Evolutionary conservation across 441 rosid species (phyloP).

Genomic region (Raphanus hybrid): DNA sequence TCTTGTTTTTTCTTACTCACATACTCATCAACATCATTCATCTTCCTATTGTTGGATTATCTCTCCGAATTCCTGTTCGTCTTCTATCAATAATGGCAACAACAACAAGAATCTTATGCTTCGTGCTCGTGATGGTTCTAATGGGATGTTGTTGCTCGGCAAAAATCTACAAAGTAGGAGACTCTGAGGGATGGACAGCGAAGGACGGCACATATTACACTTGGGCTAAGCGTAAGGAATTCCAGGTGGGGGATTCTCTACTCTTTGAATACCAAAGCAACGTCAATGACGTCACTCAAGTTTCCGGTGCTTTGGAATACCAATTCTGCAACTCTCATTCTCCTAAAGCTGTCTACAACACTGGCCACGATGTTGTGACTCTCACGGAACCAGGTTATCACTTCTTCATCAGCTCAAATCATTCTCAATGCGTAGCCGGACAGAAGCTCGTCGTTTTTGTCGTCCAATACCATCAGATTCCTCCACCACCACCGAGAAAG

Average conservation of each 20-base stretch:
- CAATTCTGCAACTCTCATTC: background rate
- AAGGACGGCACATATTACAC: background rate
- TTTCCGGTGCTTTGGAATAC: background rate
- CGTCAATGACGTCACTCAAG: background rate
- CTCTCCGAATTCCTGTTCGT: background rate
- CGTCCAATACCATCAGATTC: background rate
- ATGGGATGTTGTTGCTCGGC: background rate
- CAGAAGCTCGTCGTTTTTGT: background rate
- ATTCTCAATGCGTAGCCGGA: background rate
- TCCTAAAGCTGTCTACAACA: background rate
- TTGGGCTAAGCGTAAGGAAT: background rate
- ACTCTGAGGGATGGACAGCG: background rate
- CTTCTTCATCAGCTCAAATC: background rate
- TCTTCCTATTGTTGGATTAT: background rate
- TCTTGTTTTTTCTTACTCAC: background rate
- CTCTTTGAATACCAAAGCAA: background rate
- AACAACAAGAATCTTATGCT: background rate
- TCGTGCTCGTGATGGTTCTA: background rate
- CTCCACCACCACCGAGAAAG: slow-evolving; percentile 6
- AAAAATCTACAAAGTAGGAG: background rate
- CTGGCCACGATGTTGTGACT: background rate
- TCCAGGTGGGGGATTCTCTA: background rate
- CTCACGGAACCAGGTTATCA: background rate
- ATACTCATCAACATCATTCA: background rate
- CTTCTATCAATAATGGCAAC: background rate